Evolutionary conservation across 192 early-diverging fungal species (phyloP), one percentile per base, ranked within the genome.

Genomic region (Linnemannia hyalina): DNA sequence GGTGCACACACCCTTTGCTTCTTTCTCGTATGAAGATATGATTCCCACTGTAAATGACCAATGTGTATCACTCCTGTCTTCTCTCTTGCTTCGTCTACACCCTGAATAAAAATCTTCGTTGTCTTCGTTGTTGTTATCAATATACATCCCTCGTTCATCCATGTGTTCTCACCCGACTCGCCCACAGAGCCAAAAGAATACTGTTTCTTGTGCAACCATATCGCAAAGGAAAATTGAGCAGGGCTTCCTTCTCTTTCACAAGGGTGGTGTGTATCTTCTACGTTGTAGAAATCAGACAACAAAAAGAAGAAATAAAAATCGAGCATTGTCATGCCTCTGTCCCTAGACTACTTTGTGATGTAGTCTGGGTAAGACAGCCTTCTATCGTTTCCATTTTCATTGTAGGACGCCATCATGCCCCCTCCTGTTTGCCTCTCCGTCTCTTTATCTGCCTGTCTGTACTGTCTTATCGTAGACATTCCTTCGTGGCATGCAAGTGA

Each of bases 191-290:
- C 13, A 46, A 11, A 46, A 46, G 26, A 29, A 3, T 65, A 29
- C 29, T 65, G 60, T 65, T 18, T 57, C n/a, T 65, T 65, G 60
- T 65, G 11, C 60, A 65, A 65, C 60, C 60, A 65, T 65, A 32
- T 1, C 29, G 13, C 35, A 65, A n/a, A 65, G 29, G n/a, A n/a
- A 60, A 60, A 29, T 60, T 0, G 55, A 29, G 60, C 29, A 65
- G 29, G 29, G 29, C 9, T 60, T 26, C n/a, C n/a, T 26, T 60
- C 55, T 10, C 55, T 26, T 57, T 57, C 55, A 57, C 55, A 57
- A 57, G n/a, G 3, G 7, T 26, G 3, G n/a, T 26, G 7, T 57
- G 22, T 57, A 52, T 20, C 49, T 57, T 57, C 29, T 16, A 15
- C 9, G 6, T 15, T 1, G 60, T 26, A 65, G 60, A 11, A 32